These are phyloP conservation scores for Gossypium arboreum DNA, from an alignment of 345 rosid species.

Conservation along the genomic window DNA sequence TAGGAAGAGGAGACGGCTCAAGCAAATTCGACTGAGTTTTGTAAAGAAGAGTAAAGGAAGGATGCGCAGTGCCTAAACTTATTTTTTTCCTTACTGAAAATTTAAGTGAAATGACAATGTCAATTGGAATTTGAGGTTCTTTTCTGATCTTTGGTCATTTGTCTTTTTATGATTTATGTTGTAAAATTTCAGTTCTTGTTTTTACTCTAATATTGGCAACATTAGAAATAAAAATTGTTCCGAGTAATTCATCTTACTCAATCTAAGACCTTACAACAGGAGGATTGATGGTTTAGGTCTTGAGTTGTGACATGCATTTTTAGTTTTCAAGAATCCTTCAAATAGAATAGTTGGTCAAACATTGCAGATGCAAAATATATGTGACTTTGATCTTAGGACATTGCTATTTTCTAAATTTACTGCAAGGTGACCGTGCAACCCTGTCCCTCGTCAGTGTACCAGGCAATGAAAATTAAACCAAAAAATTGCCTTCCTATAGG, in stretches of 20 bases:
- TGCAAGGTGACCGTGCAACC: background rate
- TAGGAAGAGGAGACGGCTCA: constrained; percentile 76
- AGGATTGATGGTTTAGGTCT: background rate
- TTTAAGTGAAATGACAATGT: background rate
- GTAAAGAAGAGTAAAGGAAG: constrained; percentile 74
- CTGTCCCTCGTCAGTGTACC: background rate
- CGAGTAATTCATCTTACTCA: background rate
- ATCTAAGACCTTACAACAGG: background rate
- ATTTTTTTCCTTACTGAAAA: background rate
- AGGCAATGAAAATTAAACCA: background rate
- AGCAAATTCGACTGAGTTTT: constrained; percentile 78
- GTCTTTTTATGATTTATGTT: background rate
- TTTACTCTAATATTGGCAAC: background rate
- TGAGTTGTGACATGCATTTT: background rate
- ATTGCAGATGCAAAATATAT: background rate
- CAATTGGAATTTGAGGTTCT: background rate
- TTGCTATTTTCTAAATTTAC: background rate
- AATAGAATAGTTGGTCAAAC: background rate
- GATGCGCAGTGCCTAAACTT: constrained; percentile 34
- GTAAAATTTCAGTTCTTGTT: background rate
- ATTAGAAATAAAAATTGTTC: background rate
- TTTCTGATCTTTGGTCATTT: background rate
- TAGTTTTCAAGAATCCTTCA: background rate
- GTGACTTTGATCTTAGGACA: background rate
- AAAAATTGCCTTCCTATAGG: background rate